Base-by-base conservation (phyloP, 352 stramenopile species). In the Phytophthora rubi region DNA sequence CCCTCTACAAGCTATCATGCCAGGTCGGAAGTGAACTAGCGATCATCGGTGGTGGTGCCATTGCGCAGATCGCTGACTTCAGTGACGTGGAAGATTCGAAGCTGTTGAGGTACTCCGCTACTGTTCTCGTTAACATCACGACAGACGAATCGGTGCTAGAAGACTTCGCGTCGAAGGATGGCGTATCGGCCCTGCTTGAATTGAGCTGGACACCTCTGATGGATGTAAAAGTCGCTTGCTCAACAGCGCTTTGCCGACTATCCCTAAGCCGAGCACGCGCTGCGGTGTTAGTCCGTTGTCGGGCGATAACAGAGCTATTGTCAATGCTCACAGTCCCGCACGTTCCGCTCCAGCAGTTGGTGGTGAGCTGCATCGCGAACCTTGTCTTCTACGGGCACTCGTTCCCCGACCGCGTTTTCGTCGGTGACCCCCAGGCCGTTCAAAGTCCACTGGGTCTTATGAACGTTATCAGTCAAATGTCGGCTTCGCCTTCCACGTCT, bases 1-100 rank as follows among this genome's bases (percentile, higher is more conserved):
- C 88, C 9, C 70, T 95, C 0, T 95, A 93, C 75, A 95, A 95
- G 52, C 66, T 95, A 0, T 95, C 85, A 4, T 92, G 87, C 15
- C 84, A 93, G 55, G 10, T 28, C 6, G 80, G 76, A 0, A 79
- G 60, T 13, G 88, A 95, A 37, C 44, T 81, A 5, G 71, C 80
- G 4, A 92, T 95, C 62, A 88, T 95, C 30, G 37, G 74, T 1
- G 82, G 82, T 15, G 86, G 83, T 0, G 88, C 88, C 0, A 89
- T 95, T 7, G 45, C 71, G 1, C 84, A 93, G 32, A 86, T 93
- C 42, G 86, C 83, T 4, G 84, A 93, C 30, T 83, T 92, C 53
- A 92, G 75, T 28, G 88, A 95, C 57, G 58, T 86, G 0, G 88
- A 93, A 12, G 74, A 93, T 54, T 48, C 73, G 0, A 79, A 76